These are phyloP conservation scores for Myxozyma neotropica DNA, from an alignment of 805 yeast genomes.

Conservation along the genomic window DNA sequence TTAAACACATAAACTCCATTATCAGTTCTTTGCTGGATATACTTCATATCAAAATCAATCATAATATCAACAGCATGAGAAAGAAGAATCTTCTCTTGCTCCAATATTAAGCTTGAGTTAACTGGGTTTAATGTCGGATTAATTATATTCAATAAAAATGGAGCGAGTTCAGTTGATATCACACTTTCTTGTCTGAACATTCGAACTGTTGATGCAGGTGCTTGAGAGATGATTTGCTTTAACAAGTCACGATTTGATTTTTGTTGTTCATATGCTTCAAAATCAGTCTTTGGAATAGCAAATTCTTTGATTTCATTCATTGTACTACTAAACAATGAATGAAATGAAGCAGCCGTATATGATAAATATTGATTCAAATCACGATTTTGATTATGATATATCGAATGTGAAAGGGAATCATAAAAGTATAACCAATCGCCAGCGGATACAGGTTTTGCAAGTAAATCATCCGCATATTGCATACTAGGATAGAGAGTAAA, in stretches of 20 bases:
- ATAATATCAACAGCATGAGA: slow-evolving; percentile 35
- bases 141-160: slow-evolving; percentile 38
- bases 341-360: slow-evolving; percentile 62
- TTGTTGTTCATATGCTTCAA: slow-evolving; percentile 37
- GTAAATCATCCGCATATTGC: slow-evolving; percentile 64
- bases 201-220: slow-evolving; percentile 25
- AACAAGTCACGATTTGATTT: slow-evolving; percentile 41
- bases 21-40: slow-evolving; percentile 38
- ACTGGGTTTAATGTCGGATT: slow-evolving; percentile 37
- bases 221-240: slow-evolving; percentile 36
- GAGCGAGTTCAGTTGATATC: slow-evolving; percentile 40
- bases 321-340: slow-evolving; percentile 53
- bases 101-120: slow-evolving; percentile 13
- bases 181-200: slow-evolving; percentile 21
- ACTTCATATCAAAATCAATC: slow-evolving; percentile 35
- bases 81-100: slow-evolving; percentile 9
- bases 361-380: slow-evolving; percentile 59
- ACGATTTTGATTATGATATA: slow-evolving; percentile 49
- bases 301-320: slow-evolving; percentile 33
- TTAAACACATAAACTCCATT: slow-evolving; percentile 38
- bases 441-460: slow-evolving; percentile 59
- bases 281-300: slow-evolving; percentile 28
- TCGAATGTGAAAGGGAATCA: slow-evolving; percentile 54
- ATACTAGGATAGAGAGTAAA: slow-evolving; percentile 65
- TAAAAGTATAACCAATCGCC: slow-evolving; percentile 78